phyloP scores from a whole-genome alignment of 495 filamentous ascomycete genomes.

The Pyrenula aspistea region DNA sequence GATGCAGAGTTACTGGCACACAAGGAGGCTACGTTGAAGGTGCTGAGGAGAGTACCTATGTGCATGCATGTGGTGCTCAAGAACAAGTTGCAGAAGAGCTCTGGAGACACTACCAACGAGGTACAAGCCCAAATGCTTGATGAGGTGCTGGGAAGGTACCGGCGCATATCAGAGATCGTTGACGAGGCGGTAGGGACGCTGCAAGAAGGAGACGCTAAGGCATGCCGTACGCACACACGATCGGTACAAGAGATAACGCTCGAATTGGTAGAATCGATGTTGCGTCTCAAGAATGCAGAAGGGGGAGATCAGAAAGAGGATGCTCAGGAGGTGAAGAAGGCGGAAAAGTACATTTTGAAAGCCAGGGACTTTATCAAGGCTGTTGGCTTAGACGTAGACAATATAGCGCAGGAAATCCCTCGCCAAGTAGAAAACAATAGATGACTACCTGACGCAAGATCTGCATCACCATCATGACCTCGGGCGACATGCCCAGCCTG shows the following conservation, averaged over 20 bases:
- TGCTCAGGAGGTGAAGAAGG: not conserved
- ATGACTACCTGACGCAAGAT: too few relatives aligned
- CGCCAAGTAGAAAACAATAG: too few relatives aligned
- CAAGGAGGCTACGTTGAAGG: not conserved
- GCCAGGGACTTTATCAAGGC: not conserved
- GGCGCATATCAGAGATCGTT: not conserved
- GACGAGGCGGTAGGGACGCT: not conserved
- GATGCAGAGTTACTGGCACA: constrained; percentile 4
- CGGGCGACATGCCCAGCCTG: not conserved
- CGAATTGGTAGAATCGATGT: not conserved
- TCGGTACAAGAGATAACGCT: not conserved
- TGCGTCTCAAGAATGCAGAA: not conserved
- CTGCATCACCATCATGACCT: too few relatives aligned
- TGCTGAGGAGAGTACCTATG: not conserved
- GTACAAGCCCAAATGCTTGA: not conserved
- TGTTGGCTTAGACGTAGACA: too few relatives aligned
- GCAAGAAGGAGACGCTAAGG: not conserved
- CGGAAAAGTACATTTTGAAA: not conserved
- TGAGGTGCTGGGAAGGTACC: not conserved
- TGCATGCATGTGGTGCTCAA: not conserved
- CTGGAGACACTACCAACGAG: not conserved
- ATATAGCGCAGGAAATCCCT: too few relatives aligned
- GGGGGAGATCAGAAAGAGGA: not conserved
- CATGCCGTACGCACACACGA: not conserved
- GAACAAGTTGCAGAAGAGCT: not conserved